These are phyloP conservation scores for Saitozyma podzolica DNA, from an alignment of 768 basidiomycete genomes.

Conservation along the genomic window DNA sequence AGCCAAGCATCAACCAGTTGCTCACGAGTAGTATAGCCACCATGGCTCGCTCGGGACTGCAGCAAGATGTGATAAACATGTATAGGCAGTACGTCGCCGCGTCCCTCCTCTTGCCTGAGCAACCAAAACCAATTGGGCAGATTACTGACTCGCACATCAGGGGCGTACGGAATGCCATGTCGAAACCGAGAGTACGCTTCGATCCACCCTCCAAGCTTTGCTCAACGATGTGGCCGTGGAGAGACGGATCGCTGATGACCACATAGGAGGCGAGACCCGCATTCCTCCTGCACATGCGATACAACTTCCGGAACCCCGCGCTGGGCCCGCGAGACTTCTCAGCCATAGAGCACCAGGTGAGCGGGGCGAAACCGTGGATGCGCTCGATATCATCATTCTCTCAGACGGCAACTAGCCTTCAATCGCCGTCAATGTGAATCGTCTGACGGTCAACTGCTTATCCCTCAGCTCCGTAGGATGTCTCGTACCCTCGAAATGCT, in stretches of 20 bases:
- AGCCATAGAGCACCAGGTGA: conserved; percentile 51
- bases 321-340: conserved; percentile 44
- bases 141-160: conserved; percentile 19
- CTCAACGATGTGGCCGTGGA: not conserved
- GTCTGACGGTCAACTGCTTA: not conserved
- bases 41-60: conserved; percentile 47
- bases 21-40: too few species aligned
- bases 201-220: not conserved
- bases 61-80: conserved; percentile 50
- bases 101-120: not conserved
- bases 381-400: not conserved
- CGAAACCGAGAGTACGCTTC: conserved; percentile 33
- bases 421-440: not conserved
- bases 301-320: conserved; percentile 46
- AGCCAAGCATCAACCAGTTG: too few species aligned
- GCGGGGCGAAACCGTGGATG: not conserved
- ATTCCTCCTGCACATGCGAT: conserved; percentile 48
- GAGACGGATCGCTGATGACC: not conserved
- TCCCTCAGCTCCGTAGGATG: conserved; percentile 44
- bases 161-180: conserved; percentile 36
- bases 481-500: conserved; percentile 48
- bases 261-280: conserved; percentile 32
- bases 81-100: conserved; percentile 42
- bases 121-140: too few species aligned
- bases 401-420: not conserved